phyloP scores from a whole-genome alignment of 2,329 filamentous ascomycete species.

The Stagonosporopsis tanaceti region DNA sequence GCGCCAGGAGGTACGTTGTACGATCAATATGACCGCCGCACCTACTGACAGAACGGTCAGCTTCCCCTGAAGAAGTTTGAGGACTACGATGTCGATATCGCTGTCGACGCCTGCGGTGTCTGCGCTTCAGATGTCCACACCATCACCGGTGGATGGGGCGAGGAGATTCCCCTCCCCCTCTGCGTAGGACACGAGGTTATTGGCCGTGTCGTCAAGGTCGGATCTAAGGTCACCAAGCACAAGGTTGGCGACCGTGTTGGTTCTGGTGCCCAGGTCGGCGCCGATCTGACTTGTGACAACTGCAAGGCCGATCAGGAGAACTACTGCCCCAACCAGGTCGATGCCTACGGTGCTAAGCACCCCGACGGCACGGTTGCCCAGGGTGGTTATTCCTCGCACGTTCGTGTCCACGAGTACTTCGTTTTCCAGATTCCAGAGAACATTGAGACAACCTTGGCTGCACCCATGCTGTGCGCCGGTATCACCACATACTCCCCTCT shows the following conservation, averaged over 20 bases:
- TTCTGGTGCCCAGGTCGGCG: conserved; percentile 60
- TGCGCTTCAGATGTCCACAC: conserved; percentile 60
- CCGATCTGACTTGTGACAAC: conserved; percentile 59
- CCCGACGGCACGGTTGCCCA: conserved; percentile 69
- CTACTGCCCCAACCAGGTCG: conserved; percentile 60
- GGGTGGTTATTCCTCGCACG: conserved; percentile 72
- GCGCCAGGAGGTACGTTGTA: conserved; percentile 59
- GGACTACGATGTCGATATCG: conserved; percentile 86
- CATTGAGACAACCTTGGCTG: conserved; percentile 67
- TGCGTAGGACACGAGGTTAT: conserved; percentile 72
- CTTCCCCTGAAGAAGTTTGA: conserved; percentile 87
- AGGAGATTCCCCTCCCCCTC: conserved; percentile 66
- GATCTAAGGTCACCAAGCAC: conserved; percentile 58
- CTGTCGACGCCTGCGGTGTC: conserved; percentile 70
- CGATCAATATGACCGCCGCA: background rate
- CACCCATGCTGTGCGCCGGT: conserved; percentile 85
- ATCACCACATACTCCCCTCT: conserved; percentile 82
- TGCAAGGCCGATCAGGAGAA: conserved; percentile 63
- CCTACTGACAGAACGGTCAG: conserved; percentile 50
- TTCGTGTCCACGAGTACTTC: conserved; percentile 80
- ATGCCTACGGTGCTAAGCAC: conserved; percentile 61
- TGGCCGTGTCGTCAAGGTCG: conserved; percentile 59
- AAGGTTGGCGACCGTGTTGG: conserved; percentile 58
- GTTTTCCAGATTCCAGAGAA: conserved; percentile 78
- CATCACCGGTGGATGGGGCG: conserved; percentile 68